Conservation (phyloP, 805 yeast genomes). For the Ogataea pini region DNA sequence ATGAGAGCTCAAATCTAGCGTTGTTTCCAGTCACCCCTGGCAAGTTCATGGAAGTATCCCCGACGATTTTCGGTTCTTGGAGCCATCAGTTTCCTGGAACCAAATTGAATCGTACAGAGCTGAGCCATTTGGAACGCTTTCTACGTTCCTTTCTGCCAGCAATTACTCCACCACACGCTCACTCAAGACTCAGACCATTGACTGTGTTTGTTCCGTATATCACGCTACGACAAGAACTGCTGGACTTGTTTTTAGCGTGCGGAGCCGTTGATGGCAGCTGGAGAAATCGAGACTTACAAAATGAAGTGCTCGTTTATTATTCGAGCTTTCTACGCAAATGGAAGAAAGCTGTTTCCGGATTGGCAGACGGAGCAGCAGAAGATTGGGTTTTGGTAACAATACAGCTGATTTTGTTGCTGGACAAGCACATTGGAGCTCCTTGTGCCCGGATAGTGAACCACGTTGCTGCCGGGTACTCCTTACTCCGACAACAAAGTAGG, state of each 20-base stretch:
- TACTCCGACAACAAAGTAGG: background rate
- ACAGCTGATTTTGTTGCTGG: slow-evolving; percentile 12
- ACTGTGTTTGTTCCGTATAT: slow-evolving; percentile 15
- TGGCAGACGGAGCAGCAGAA: background rate
- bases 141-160: slow-evolving; percentile 9
- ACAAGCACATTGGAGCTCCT: slow-evolving; percentile 11
- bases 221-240: slow-evolving; percentile 2
- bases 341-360: slow-evolving; percentile 1
- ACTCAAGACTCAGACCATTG: slow-evolving; percentile 9
- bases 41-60: too few relatives aligned
- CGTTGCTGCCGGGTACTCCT: slow-evolving; percentile 3
- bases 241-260: slow-evolving; percentile 15
- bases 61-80: background rate
- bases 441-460: slow-evolving; percentile 6
- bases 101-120: background rate
- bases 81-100: slow-evolving; percentile 2
- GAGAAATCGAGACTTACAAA: background rate
- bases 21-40: too few relatives aligned
- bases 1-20: too few relatives aligned
- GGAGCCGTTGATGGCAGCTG: slow-evolving; percentile 14
- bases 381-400: slow-evolving; percentile 12
- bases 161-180: slow-evolving; percentile 13
- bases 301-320: slow-evolving; percentile 8
- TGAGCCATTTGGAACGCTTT: slow-evolving; percentile 8
- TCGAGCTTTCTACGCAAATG: slow-evolving; percentile 1